phyloP scores from a whole-genome alignment of 352 stramenopile genomes.

The Pseudoperonospora humuli region DNA sequence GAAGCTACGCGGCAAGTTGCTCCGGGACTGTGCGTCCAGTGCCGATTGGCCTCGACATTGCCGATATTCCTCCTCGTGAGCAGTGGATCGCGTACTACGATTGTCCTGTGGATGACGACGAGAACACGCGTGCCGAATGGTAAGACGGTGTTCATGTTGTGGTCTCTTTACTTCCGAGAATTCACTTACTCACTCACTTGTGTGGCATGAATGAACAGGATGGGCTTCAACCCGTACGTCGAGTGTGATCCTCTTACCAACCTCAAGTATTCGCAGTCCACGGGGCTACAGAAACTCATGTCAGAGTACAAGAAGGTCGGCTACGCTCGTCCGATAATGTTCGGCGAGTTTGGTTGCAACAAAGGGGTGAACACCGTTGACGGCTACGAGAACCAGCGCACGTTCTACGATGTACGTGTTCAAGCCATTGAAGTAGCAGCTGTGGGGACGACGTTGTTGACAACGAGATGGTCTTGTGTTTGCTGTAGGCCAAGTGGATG shows the following conservation, averaged over 20 bases:
- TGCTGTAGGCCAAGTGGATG: conserved; percentile 57
- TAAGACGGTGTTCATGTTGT: conserved; percentile 1
- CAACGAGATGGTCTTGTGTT: neutral
- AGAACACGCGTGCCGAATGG: conserved; percentile 51
- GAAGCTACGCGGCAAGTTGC: conserved; percentile 44
- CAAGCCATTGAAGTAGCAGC: too few relatives aligned
- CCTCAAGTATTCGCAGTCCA: conserved; percentile 45
- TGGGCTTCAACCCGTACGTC: conserved; percentile 67
- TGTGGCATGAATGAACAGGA: conserved; percentile 4
- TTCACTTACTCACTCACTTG: neutral
- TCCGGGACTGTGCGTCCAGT: conserved; percentile 33
- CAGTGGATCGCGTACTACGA: conserved; percentile 63
- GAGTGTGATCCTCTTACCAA: conserved; percentile 52
- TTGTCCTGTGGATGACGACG: conserved; percentile 43
- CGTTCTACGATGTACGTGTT: conserved; percentile 42
- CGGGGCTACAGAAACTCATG: conserved; percentile 52
- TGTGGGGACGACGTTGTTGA: too few relatives aligned
- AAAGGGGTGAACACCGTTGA: conserved; percentile 55
- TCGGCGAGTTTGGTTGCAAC: conserved; percentile 78
- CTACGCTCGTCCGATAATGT: conserved; percentile 57
- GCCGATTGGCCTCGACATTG: conserved; percentile 53
- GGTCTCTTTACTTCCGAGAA: too few relatives aligned
- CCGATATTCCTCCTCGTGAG: conserved; percentile 43
- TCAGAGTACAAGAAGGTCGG: conserved; percentile 37
- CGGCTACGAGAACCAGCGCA: conserved; percentile 59